Base-by-base conservation (phyloP, 2,329 filamentous ascomycete species). In the Thielaviopsis euricoi region DNA sequence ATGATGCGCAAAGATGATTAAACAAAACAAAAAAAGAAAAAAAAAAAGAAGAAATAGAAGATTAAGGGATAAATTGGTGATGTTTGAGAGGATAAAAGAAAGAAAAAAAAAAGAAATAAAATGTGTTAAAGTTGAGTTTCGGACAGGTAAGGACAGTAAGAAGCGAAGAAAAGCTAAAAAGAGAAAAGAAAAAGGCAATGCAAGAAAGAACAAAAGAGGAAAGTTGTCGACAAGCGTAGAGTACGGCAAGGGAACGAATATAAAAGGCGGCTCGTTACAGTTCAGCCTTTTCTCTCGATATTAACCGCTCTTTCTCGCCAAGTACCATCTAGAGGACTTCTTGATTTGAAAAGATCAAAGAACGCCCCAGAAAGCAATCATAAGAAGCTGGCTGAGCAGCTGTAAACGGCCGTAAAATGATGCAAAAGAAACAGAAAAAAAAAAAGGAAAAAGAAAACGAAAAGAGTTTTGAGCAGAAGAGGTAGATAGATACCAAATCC, bases 391-490 rank as follows among this genome's bases (percentile, higher is more conserved):
- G 13, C 37, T 43, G n/a, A 43, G 37, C 37, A 43, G 37, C 37
- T 43, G 37, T 17, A 43, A 43, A 43, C 55, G 58, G 58, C 55
- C 58, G 55, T 60, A 49, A 60, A 53, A 60, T 43, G 37, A 54
- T 56, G 50, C 43, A 46, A 53, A 53, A 59, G 21, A 19, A 46
- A 58, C 43, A 21, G 19, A 15, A 22, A 7, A 43, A 53, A 51
- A 51, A 53, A 21, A 52, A 26, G 26, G 5, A 52, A 33, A 52
- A 15, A 33, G 33, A 52, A 26, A 13, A 17, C 2, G 22, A 3
- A 1, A 51, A 22, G n/a, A 22, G 13, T n/a, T 52, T 52, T 12
- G 52, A 52, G 25, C 1, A 15, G 37, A 15, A 43, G 13, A 15
- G 13, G 15, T 17, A 43, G 37, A 43, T 17, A 43, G 37, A 43